Evolutionary conservation across 2,329 filamentous ascomycete genomes (phyloP).

Genomic region (Harringtonia aguacate): DNA sequence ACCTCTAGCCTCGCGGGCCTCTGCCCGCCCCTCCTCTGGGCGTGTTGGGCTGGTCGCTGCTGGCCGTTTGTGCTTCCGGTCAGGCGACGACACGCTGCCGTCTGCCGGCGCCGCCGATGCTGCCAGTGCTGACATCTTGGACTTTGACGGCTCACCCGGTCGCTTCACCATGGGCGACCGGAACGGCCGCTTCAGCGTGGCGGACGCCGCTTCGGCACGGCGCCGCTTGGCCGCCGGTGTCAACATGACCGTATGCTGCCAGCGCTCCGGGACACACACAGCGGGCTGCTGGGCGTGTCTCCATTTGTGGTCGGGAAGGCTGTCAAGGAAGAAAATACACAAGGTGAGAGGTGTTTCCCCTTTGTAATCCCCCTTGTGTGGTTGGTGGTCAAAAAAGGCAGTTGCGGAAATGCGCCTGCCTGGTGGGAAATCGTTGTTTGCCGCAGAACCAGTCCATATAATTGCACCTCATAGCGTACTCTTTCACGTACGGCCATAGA

Average conservation of each 20-base stretch:
- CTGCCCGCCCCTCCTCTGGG: constrained; percentile 5
- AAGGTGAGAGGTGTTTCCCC: neutral
- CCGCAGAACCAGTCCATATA: too few species aligned
- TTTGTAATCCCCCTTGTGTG: too few species aligned
- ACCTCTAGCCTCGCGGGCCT: too few species aligned
- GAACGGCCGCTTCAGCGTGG: constrained; percentile 59
- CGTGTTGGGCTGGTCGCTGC: constrained; percentile 17
- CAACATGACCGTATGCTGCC: constrained; percentile 4
- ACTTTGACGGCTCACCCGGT: neutral
- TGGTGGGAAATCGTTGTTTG: too few species aligned
- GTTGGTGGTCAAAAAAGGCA: too few species aligned
- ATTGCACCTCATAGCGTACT: too few species aligned
- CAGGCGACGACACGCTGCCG: constrained; percentile 2
- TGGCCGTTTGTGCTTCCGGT: constrained; percentile 21
- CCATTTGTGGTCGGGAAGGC: neutral
- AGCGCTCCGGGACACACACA: too few species aligned
- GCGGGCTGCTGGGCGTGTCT: neutral
- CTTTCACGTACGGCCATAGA: too few species aligned
- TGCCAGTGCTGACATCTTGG: neutral
- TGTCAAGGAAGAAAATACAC: neutral
- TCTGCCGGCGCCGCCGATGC: too few species aligned
- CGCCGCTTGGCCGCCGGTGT: constrained; percentile 40
- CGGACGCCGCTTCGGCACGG: constrained; percentile 44
- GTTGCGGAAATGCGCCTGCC: too few species aligned
- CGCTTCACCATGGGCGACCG: constrained; percentile 43